Percentiles rank a stretch among this genome's conserved stretches.
Conservation (phyloP, 108 stramenopile species). For the Conticribra guillardii region DNA sequence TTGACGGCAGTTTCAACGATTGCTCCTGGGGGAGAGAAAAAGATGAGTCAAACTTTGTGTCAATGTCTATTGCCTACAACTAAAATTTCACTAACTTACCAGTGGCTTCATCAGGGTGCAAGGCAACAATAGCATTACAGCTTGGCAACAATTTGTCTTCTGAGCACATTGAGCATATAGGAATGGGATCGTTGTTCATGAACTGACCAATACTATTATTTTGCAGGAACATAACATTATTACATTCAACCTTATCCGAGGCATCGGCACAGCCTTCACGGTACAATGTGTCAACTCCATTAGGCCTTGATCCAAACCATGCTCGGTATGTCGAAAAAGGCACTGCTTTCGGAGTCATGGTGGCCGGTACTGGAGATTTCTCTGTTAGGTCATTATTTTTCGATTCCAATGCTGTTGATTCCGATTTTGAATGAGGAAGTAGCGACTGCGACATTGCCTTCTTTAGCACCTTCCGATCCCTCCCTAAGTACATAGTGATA, state of each 20-base stretch:
- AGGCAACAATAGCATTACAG: slow-evolving; percentile 71
- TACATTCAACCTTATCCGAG: slow-evolving; percentile 36
- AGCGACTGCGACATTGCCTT: slow-evolving; percentile 38
- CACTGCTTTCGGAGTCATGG: slow-evolving; percentile 16
- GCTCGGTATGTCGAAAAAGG: slow-evolving; percentile 57
- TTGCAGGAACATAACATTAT: slow-evolving; percentile 28
- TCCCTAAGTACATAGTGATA: too few relatives aligned
- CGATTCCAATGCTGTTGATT: slow-evolving; percentile 9
- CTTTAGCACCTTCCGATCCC: slow-evolving; percentile 73
- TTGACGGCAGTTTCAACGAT: slow-evolving; percentile 77
- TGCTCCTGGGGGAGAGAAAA: background rate
- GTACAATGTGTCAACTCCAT: slow-evolving; percentile 62
- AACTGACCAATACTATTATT: background rate
- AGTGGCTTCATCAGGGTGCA: slow-evolving; percentile 92
- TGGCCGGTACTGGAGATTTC: too few relatives aligned
- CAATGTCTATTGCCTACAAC: too few relatives aligned
- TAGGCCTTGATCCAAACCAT: slow-evolving; percentile 61
- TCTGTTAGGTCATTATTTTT: slow-evolving; percentile 15
- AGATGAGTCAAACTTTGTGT: background rate
- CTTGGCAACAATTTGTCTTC: slow-evolving; percentile 28
- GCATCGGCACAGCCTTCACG: slow-evolving; percentile 41
- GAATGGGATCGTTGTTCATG: slow-evolving; percentile 17
- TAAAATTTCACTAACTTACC: slow-evolving; percentile 44
- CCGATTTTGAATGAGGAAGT: too few relatives aligned
- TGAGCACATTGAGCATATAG: slow-evolving; percentile 40